phyloP scores from a whole-genome alignment of 495 filamentous ascomycete genomes.

The Tuber microsphaerosporum region DNA sequence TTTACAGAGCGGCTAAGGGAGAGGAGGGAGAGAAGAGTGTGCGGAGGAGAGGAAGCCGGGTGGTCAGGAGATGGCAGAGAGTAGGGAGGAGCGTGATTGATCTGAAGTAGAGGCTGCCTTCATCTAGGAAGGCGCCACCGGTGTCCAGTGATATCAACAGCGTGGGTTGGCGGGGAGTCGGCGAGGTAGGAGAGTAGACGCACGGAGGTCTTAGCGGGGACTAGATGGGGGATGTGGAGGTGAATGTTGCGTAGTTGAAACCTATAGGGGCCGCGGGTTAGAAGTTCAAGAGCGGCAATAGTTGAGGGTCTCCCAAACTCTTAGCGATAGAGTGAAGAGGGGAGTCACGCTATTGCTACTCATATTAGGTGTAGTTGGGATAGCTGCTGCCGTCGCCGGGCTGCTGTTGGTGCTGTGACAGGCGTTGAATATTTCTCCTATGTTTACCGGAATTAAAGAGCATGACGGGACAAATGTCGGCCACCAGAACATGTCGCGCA shows the following conservation, averaged over 20 bases:
- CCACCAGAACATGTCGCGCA: too few relatives aligned
- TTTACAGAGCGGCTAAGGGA: constrained; percentile 4
- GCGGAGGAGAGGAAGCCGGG: constrained; percentile 8
- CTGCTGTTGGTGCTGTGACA: too few relatives aligned
- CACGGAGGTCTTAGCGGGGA: too few relatives aligned
- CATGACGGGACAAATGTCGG: too few relatives aligned
- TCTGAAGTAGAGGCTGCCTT: constrained; percentile 43
- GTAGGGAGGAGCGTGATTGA: constrained; percentile 41
- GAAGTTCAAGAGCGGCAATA: constrained; percentile 32
- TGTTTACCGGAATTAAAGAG: too few relatives aligned
- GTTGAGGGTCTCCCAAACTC: constrained; percentile 36
- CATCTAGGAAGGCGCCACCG: constrained; percentile 33
- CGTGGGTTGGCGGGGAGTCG: neutral
- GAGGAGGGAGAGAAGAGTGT: constrained; percentile 35
- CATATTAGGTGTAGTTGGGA: too few relatives aligned
- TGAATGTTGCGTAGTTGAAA: neutral
- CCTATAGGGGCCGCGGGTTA: constrained; percentile 25
- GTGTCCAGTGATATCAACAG: constrained; percentile 14
- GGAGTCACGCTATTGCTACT: too few relatives aligned
- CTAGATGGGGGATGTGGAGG: neutral
- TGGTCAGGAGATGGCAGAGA: constrained; percentile 39
- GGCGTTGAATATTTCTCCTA: too few relatives aligned
- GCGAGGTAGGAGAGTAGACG: neutral
- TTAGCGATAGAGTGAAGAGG: too few relatives aligned
- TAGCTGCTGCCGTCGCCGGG: too few relatives aligned